Conservation (phyloP, 257 asterid species). For the Solanum ossicruentum region DNA sequence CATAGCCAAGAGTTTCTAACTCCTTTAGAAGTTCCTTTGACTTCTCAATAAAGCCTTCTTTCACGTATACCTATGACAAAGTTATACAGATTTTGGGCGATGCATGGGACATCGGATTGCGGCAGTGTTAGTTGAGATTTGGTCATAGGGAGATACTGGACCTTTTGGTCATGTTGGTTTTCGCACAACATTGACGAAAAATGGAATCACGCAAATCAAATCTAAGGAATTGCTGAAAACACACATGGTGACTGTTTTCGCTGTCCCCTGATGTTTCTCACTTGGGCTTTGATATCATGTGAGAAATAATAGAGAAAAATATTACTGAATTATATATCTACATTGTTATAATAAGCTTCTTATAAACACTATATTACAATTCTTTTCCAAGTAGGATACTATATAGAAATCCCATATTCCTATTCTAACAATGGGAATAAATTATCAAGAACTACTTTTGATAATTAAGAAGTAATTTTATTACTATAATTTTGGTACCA, state of each 20-base stretch:
- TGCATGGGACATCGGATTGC: background rate
- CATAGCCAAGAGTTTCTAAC: constrained; percentile 64
- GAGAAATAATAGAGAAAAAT: background rate
- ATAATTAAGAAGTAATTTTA: background rate
- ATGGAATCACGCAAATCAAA: background rate
- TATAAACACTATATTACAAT: no score
- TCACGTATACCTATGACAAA: constrained; percentile 73
- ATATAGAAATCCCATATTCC: background rate
- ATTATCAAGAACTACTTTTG: background rate
- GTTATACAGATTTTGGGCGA: constrained; percentile 32
- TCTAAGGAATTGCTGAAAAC: background rate
- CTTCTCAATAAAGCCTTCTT: constrained; percentile 70
- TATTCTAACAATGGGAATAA: background rate
- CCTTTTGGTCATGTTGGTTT: background rate
- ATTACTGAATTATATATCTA: background rate
- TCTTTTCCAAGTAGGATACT: background rate
- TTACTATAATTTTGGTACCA: background rate
- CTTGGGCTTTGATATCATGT: background rate
- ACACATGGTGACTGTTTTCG: background rate
- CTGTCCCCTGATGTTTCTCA: background rate
- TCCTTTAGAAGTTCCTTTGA: constrained; percentile 65
- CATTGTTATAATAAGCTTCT: background rate
- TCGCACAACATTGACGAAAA: background rate
- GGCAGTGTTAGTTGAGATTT: background rate
- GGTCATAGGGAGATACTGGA: background rate